Evolutionary conservation across 495 filamentous ascomycete species (phyloP), one percentile per base, ranked within the genome.

Genomic region (Tuber microsphaerosporum): DNA sequence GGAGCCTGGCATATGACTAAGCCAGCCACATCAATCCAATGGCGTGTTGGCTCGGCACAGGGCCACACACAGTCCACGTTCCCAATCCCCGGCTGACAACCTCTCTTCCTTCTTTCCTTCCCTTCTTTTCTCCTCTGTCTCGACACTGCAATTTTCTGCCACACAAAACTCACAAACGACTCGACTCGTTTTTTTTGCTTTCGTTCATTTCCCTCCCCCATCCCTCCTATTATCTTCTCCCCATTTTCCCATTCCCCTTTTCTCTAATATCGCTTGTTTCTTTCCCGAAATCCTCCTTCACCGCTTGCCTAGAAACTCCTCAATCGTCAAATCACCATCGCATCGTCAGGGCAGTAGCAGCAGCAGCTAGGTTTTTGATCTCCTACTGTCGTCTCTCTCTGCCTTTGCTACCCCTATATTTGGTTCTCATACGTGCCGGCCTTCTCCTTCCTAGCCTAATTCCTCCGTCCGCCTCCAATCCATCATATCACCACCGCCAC

Each of bases 291-390:
- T 65, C 69, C 51, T 56, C 45, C 45, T 26, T 61, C 56, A 46
- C 72, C 56, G 31, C 76, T 61, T 74, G 76, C 77, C 75, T 56
- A 65, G 76, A 45, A 41, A n/a, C 44, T 75, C 34, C 43, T 75
- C 70, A 31, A 51, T 56, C 44, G 48, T 65, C 73, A 45, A 34
- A 70, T 79, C 39, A 46, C 71, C 71, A 69, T 73, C 37, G 37
- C 75, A 69, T 51, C 76, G 72, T 45, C 70, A 56, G 70, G 78
- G 69, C 70, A 79, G 70, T 69, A 42, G 69, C 77, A 75, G 77
- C 77, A 78, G 76, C 77, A 79, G 77, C 77, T 79, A 79, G 77
- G 77, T 79, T 79, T 79, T 79, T 75, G 69, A 79, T 79, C 77
- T 79, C 76, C 77, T 79, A 79, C 76, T 79, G 77, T 79, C 77